Base-by-base conservation (phyloP, 73 alveolate species). In the Blepharisma japonicum region DNA sequence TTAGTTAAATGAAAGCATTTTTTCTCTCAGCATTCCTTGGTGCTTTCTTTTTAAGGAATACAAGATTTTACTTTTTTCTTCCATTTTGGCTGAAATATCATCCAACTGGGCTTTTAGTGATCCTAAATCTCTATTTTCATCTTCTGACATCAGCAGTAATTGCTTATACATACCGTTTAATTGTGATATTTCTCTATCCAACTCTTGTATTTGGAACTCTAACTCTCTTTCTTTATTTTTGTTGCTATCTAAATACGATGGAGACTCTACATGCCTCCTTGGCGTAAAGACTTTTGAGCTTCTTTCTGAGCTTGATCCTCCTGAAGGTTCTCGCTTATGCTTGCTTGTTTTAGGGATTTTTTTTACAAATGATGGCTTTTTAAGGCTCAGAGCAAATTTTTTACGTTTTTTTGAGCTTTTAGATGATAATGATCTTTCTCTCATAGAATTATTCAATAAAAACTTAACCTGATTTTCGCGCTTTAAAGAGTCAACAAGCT, bases 401-500 rank as follows among this genome's bases (percentile, higher is more conserved):
- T 61, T 61, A 14, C 47, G 74, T 14, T 61, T 39, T 61, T 61
- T 61, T 32, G 42, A 32, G 42, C 42, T 32, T 14, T n/a, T 14
- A 61, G 74, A 14, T 2, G 74, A 61, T 2, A n/a, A 9, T 61
- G 14, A 8, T 61, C 23, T 61, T 20, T 25, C 18, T 8, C 74
- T 61, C n/a, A 20, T 11, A 20, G 67, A 20, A 14, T 53, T 53
- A 14, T 61, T 61, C 39, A 32, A 32, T 32, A 32, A 32, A 32
- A 32, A 32, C 3, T 32, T 32, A 32, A 32, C 42, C 42, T 32
- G 42, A 32, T n/a, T n/a, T 14, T 61, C 74, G 2, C 23, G 14
- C 23, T 61, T 14, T 18, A 61, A 39, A 14, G 74, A 61, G 23
- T 61, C 74, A 61, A 61, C 74, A 61, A 61, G 74, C 23, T 61